Evolutionary conservation across 768 basidiomycete genomes (phyloP).

Genomic region (Pleurotus sapidus): DNA sequence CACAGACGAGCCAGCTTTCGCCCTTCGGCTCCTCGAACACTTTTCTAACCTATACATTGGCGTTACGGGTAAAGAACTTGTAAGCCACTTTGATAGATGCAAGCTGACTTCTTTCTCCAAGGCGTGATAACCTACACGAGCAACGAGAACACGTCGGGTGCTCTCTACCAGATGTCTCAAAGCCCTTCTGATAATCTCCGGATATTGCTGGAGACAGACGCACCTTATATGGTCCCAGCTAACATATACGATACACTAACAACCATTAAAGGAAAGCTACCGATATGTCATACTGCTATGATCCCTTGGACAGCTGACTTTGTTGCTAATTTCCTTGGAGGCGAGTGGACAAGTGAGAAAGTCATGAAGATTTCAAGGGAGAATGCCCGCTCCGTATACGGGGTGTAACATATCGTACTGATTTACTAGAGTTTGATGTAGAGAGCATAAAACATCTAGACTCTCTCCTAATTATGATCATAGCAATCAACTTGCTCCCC

Average conservation of each 20-base stretch:
- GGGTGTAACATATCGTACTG: conserved; percentile 27
- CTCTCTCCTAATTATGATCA: too few species aligned
- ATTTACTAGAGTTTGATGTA: too few species aligned
- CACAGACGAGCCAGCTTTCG: conserved; percentile 78
- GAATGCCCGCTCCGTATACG: conserved; percentile 65
- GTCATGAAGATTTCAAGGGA: conserved; percentile 62
- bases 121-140: conserved; percentile 81
- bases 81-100: conserved; percentile 1
- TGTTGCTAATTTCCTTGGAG: conserved; percentile 47
- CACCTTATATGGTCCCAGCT: conserved; percentile 82
- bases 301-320: conserved; percentile 85
- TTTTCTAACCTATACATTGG: conserved; percentile 85
- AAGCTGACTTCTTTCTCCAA: conserved; percentile 15
- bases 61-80: conserved; percentile 53
- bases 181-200: conserved; percentile 28
- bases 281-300: conserved; percentile 77
- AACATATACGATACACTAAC: conserved; percentile 61
- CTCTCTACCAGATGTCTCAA: conserved; percentile 54
- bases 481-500: too few species aligned
- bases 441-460: too few species aligned
- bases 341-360: conserved; percentile 48
- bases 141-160: conserved; percentile 66
- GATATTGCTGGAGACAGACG: conserved; percentile 80
- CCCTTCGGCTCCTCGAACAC: conserved; percentile 62
- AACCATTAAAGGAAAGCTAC: conserved; percentile 54